Evolutionary conservation across 768 basidiomycete genomes (phyloP).

Genomic region (Tephrocybe sp.): DNA sequence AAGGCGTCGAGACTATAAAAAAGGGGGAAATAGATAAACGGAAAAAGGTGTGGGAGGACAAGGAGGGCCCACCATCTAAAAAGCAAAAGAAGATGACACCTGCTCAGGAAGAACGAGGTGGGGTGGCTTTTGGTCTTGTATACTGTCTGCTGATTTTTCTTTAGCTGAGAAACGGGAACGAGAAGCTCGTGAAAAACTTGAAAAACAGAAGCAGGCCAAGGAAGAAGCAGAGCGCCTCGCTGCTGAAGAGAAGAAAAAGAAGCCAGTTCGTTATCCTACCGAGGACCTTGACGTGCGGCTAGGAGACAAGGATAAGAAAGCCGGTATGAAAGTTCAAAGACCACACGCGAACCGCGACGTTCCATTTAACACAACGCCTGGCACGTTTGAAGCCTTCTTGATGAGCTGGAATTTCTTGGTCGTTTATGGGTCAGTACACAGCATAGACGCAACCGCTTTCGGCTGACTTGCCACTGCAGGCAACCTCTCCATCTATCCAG

Average conservation of each 20-base stretch:
- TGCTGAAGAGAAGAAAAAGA: constrained; percentile 85
- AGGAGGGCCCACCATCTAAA: constrained; percentile 79
- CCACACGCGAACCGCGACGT: constrained; percentile 66
- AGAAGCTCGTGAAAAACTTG: constrained; percentile 69
- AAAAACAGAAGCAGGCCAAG: constrained; percentile 61
- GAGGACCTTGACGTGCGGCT: constrained; percentile 87
- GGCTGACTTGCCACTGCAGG: constrained; percentile 38
- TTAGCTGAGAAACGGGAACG: constrained; percentile 65
- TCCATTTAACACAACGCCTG: constrained; percentile 66
- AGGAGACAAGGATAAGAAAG: constrained; percentile 80
- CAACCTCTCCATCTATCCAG: constrained; percentile 85
- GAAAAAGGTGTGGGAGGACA: constrained; percentile 89
- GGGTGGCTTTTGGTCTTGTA: constrained; percentile 19
- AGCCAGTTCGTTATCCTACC: constrained; percentile 88
- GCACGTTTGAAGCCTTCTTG: constrained; percentile 80
- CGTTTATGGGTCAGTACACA: constrained; percentile 80
- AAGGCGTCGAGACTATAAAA: constrained; percentile 76
- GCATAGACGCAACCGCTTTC: constrained; percentile 5
- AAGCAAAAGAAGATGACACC: constrained; percentile 79
- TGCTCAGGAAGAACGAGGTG: constrained; percentile 77
- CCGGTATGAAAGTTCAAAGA: constrained; percentile 66
- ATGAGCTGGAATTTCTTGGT: constrained; percentile 95
- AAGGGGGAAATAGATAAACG: constrained; percentile 91
- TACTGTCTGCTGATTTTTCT: constrained; percentile 20
- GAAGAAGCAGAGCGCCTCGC: constrained; percentile 72